Evolutionary conservation across 2,329 filamentous ascomycete species (phyloP), one percentile per base, ranked within the genome.

Genomic region (Pseudovirgaria hyperparasitica): DNA sequence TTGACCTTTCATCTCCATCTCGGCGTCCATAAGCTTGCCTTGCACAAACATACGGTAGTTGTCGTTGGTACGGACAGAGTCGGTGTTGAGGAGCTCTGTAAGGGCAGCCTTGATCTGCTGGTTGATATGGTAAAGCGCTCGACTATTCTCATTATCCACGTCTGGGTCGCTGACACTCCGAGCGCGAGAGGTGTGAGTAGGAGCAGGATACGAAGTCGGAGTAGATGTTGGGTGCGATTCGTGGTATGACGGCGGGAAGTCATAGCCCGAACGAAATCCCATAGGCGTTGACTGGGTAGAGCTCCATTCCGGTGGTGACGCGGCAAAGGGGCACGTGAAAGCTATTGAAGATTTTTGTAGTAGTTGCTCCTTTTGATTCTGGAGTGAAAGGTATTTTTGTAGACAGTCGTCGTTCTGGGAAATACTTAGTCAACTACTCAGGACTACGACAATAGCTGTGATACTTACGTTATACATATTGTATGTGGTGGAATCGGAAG

Each of bases 61-160:
- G 2, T 49, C 42, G 42, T 69, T 63, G 7, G 48, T 41, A 21
- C 54, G 56, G 4, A 67, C 64, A 21, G 54, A 55, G 10, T 64
- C 60, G 24, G 62, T 66, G 35, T 70, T 69, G 28, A 70, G 46
- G 2, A 70, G 48, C 31, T 67, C 63, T 8, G 64, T 70, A 25
- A 70, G 52, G 7, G 62, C 66, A 12, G 52, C 55, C 38, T 69
- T 68, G 45, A 68, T 67, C 35, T 65, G 59, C 26, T 62, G 52
- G 35, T 65, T 67, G 43, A 67, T 55, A 22, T 62, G 48, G 32
- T 53, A 56, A n/a, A 66, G 44, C 33, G 57, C 57, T 43, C 56
- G 44, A 39, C 60, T 41, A 55, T 65, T 50, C 37, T 55, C 35
- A 19, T 40, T 39, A 36, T 51, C 43, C 48, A 57, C 25, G 32